These are phyloP conservation scores for Gossypium davidsonii DNA, from an alignment of 441 rosid genomes.

Conservation along the genomic window DNA sequence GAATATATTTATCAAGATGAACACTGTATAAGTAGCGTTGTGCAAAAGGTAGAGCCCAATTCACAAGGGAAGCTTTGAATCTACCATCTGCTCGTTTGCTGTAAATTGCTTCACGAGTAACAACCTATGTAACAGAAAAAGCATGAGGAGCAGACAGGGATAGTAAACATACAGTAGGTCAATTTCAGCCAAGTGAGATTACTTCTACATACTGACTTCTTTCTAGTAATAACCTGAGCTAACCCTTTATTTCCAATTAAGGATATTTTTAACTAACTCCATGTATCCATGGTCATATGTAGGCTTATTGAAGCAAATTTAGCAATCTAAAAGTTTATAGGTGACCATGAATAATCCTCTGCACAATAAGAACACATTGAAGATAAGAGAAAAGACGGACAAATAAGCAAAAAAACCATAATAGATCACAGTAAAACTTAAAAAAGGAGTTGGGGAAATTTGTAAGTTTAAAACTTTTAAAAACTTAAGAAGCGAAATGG, in stretches of 20 bases:
- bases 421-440: not conserved
- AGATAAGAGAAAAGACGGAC: not conserved
- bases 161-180: not conserved
- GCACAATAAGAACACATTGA: not conserved
- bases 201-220: not conserved
- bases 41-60: slow-evolving; percentile 93
- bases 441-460: not conserved
- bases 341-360: not conserved
- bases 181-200: not conserved
- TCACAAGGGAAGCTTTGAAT: slow-evolving; percentile 50
- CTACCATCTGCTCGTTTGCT: slow-evolving; percentile 45
- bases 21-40: slow-evolving; percentile 68
- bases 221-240: not conserved
- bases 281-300: not conserved
- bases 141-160: not conserved
- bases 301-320: not conserved
- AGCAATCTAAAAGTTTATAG: not conserved
- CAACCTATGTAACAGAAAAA: slow-evolving; percentile 47
- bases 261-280: not conserved
- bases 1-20: slow-evolving; percentile 52
- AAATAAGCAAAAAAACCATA: not conserved
- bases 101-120: slow-evolving; percentile 67
- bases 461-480: not conserved
- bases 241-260: slow-evolving; percentile 1
- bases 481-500: not conserved